Evolutionary conservation across 768 basidiomycete species (phyloP).

Genomic region (Chalciporus pseudorubinellus): DNA sequence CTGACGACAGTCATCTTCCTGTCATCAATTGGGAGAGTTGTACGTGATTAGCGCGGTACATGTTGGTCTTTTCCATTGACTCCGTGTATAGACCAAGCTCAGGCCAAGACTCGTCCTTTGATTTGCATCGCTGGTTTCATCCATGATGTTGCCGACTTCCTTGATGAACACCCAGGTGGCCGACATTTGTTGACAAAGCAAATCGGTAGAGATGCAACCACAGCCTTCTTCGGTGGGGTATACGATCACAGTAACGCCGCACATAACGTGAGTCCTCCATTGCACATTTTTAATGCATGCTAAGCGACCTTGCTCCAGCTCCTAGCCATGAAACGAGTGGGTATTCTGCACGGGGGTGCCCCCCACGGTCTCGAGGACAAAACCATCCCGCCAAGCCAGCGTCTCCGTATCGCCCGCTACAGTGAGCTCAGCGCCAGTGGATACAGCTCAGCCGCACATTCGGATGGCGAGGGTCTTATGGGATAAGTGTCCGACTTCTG

Average conservation of each 20-base stretch:
- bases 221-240: constrained; percentile 91
- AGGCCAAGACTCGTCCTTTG: constrained; percentile 74
- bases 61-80: background rate
- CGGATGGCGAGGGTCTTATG: constrained; percentile 55
- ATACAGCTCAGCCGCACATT: constrained; percentile 54
- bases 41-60: constrained; percentile 35
- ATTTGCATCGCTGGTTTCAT: constrained; percentile 91
- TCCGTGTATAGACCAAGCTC: constrained; percentile 61
- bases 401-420: constrained; percentile 66
- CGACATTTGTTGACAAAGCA: constrained; percentile 78
- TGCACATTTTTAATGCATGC: background rate
- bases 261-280: constrained; percentile 58
- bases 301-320: constrained; percentile 12
- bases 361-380: constrained; percentile 60
- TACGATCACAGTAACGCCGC: constrained; percentile 89
- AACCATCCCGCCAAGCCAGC: constrained; percentile 68
- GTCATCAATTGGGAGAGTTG: constrained; percentile 87
- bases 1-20: constrained; percentile 69
- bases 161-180: constrained; percentile 91
- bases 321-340: constrained; percentile 54
- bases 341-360: constrained; percentile 49
- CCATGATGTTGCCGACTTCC: constrained; percentile 81
- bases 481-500: constrained; percentile 23
- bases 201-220: constrained; percentile 89
- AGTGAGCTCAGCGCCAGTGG: constrained; percentile 50